phyloP scores from a whole-genome alignment of 2,329 filamentous ascomycete species.

The Fusarium euwallaceae region DNA sequence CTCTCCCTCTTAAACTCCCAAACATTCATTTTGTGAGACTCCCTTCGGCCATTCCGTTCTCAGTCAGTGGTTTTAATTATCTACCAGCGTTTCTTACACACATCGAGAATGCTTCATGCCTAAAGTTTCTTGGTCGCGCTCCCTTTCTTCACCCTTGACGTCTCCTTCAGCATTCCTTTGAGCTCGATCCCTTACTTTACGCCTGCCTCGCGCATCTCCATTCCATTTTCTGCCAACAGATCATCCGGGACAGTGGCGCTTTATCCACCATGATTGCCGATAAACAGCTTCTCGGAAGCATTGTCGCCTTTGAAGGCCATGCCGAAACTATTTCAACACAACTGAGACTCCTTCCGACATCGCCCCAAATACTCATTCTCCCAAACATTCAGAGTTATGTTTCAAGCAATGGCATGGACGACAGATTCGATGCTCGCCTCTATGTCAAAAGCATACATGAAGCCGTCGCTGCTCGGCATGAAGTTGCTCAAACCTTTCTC shows the following conservation, averaged over 20 bases:
- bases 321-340: slow-evolving; percentile 69
- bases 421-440: slow-evolving; percentile 48
- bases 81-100: slow-evolving; percentile 15
- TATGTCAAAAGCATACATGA: slow-evolving; percentile 65
- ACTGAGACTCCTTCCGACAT: slow-evolving; percentile 70
- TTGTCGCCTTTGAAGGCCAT: slow-evolving; percentile 73
- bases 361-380: slow-evolving; percentile 69
- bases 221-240: slow-evolving; percentile 15
- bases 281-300: slow-evolving; percentile 57
- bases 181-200: slow-evolving; percentile 25
- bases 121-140: slow-evolving; percentile 27
- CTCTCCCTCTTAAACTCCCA: slow-evolving; percentile 10
- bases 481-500: slow-evolving; percentile 66
- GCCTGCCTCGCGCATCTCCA: slow-evolving; percentile 7
- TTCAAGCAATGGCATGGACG: slow-evolving; percentile 45
- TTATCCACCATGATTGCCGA: slow-evolving; percentile 44
- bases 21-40: slow-evolving; percentile 26
- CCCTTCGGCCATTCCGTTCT: slow-evolving; percentile 23
- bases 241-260: slow-evolving; percentile 30
- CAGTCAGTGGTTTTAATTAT: slow-evolving; percentile 14
- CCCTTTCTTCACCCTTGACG: slow-evolving; percentile 24
- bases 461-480: slow-evolving; percentile 61
- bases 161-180: slow-evolving; percentile 28
- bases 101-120: slow-evolving; percentile 24
- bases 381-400: slow-evolving; percentile 65